Evolutionary conservation across 2,329 filamentous ascomycete species (phyloP).

Genomic region (Monosporascus sp.): DNA sequence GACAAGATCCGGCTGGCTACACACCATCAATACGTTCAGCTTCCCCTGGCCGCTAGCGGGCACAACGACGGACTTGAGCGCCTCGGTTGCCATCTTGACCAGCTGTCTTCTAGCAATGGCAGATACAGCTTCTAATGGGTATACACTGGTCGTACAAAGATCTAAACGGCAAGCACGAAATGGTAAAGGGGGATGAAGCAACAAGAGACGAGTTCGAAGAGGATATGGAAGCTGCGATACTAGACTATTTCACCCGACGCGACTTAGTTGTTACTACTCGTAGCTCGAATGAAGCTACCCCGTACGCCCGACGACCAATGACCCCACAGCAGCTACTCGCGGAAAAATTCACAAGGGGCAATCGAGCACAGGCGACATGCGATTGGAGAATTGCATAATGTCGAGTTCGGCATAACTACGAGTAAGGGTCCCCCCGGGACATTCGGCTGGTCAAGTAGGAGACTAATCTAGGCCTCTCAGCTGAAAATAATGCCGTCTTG

Average conservation of each 20-base stretch:
- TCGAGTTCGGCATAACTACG: too few relatives aligned
- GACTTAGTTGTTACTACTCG: not conserved
- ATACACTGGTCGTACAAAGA: too few relatives aligned
- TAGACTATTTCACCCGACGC: not conserved
- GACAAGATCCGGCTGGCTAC: constrained; percentile 12
- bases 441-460: too few relatives aligned
- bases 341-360: not conserved
- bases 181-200: too few relatives aligned
- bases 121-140: not conserved
- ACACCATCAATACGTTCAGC: constrained; percentile 64
- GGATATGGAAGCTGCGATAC: not conserved
- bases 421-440: too few relatives aligned
- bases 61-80: constrained; percentile 11
- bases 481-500: too few relatives aligned
- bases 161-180: too few relatives aligned
- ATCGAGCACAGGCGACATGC: not conserved
- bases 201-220: not conserved
- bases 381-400: not conserved
- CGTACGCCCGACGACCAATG: not conserved
- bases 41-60: constrained; percentile 30
- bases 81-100: constrained; percentile 15
- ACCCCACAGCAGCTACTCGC: not conserved
- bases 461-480: too few relatives aligned
- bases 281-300: constrained; percentile 1
- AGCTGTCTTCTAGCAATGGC: not conserved